Base-by-base conservation (phyloP, 306 rosid species). In the Corylus heterophylla region DNA sequence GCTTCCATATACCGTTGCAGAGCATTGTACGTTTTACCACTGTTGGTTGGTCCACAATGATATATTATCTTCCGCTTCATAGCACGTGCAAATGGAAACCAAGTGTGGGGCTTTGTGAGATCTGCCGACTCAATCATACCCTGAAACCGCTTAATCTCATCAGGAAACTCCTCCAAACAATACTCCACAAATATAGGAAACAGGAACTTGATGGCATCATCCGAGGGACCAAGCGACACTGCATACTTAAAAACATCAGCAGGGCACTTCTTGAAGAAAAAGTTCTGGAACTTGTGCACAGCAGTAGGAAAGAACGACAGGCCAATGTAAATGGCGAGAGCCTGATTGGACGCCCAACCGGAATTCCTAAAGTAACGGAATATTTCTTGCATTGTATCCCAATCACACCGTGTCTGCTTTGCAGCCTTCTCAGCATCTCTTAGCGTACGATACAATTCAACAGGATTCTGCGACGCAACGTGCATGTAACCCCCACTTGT, bases 31-130 rank as follows among this genome's bases (percentile, higher is more conserved):
- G 97, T 94, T 71, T 94, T 94, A 73, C 97, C 97, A 70, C 98
- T 94, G 76, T 92, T 94, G n/a, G 97, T 94, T 11, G 98, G 98
- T 37, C 98, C 98, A 74, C 97, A 92, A 69, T 94, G 98, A 82
- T 92, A 94, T 74, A 94, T 54, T 76, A 94, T 91, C 87, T 92
- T 94, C 37, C 97, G 89, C 76, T 89, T 94, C 98, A 94, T 94
- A 0, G 95, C 97, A 79, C 97, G 86, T 0, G 98, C 98, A 11
- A 94, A 94, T 0, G 98, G 98, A 80, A 92, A 94, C 97, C 98
- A 94, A 9, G 97, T 87, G 75, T 89, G 93, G 10, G 97, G 98
- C 82, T 89, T 87, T 0, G 95, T 94, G 82, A 94, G 97, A 83
- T 94, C 97, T 1, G 95, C 97, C 0, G 90, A 82, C 72, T 78